Percentiles rank a stretch among this genome's conserved stretches.
phyloP scores from a whole-genome alignment of 345 rosid genomes.

The Citrus medica region DNA sequence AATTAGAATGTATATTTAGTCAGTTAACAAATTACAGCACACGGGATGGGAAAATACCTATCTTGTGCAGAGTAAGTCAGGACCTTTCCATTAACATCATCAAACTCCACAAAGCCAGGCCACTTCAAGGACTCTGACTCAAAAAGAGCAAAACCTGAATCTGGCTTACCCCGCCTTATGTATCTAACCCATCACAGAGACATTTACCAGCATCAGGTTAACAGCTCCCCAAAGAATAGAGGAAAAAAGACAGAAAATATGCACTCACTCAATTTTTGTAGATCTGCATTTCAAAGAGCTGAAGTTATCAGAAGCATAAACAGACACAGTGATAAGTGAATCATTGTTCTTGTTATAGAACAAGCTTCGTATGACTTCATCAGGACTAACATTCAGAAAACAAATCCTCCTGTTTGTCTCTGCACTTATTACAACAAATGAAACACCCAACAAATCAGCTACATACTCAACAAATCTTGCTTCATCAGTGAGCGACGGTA shows the following conservation, averaged over 20 bases:
- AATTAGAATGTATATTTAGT: conserved; percentile 13
- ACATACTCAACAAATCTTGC: neutral
- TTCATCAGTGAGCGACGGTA: neutral
- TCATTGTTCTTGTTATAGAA: conserved; percentile 95
- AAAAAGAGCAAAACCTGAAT: conserved; percentile 91
- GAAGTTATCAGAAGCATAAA: conserved; percentile 89
- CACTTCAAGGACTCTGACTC: conserved; percentile 96
- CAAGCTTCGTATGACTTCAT: conserved; percentile 88
- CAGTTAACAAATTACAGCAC: neutral
- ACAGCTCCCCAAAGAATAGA: neutral
- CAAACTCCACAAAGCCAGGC: conserved; percentile 99
- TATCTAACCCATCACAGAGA: conserved; percentile 47
- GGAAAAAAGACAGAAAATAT: neutral
- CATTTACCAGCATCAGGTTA: neutral
- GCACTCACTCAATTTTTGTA: conserved; percentile 77
- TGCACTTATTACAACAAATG: conserved; percentile 28
- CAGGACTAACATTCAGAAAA: conserved; percentile 80
- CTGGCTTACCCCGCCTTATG: conserved; percentile 88
- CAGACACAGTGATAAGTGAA: conserved; percentile 95
- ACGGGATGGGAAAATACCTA: conserved; percentile 38
- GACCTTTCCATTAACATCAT: conserved; percentile 97
- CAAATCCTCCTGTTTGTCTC: conserved; percentile 85
- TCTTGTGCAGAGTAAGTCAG: conserved; percentile 95
- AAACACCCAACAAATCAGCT: neutral
- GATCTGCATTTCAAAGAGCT: conserved; percentile 98